Base-by-base conservation (phyloP, 2,329 filamentous ascomycete species). In the Nothophaeocryptopus gaeumannii region DNA sequence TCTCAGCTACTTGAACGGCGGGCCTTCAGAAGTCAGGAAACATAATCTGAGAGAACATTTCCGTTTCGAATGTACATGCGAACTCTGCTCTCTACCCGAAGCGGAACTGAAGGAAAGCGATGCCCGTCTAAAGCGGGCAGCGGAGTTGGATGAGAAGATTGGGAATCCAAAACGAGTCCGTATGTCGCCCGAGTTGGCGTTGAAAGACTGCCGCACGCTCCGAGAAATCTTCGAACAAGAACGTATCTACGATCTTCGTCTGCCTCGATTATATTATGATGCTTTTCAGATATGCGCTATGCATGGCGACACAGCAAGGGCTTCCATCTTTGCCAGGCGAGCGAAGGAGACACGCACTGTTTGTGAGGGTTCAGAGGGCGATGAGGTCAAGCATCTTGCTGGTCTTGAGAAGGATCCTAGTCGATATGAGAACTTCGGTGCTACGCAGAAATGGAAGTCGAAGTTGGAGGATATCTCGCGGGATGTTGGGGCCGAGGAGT, bases 1-100 rank as follows among this genome's bases (percentile, higher is more conserved):
- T 5, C 64, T 72, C 45, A 60, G 50, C 32, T 72, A 71, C 52
- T 56, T 70, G 14, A 45, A 33, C 15, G 58, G 55, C 14, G 60
- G 60, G 7, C 51, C 55, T 10, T 59, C 56, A 4, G 12, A 47
- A 7, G 46, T 52, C 11, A 51, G 60, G 2, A 46, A 56, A 31
- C 16, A 35, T 10, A 51, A 47, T 16, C 39, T 62, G 14, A 56
- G 58, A 39, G 33, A 43, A 11, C 51, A 57, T 29, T 72, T 73
- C 50, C 53, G 49, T 8, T 73, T 72, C 51, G 45, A 53, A 10
- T 73, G 69, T 57, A 55, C 48, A 2, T 72, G 69, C 42, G 51
- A 58, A 43, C 59, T 71, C 7, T 74, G 70, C 58, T 67, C 68
- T 20, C 65, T 72, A 34, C 60, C 67, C 8, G 10, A 38, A 35